Evolutionary conservation across 1,139 yeast genomes (phyloP).

Genomic region (Hansenula lynferdii): DNA sequence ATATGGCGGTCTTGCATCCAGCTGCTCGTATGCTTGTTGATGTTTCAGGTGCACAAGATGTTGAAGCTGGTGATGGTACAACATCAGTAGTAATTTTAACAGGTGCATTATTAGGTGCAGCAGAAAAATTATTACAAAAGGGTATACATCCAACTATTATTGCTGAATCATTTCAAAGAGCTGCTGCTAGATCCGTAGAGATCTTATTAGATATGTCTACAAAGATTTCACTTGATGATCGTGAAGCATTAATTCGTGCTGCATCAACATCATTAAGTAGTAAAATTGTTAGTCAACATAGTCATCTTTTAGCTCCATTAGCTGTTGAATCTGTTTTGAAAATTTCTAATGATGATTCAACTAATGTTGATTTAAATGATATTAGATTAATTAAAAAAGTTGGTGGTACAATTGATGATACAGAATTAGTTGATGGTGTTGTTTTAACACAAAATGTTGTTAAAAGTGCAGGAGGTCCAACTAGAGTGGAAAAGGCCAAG

Average conservation of each 20-base stretch:
- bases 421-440: slow-evolving; percentile 89
- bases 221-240: slow-evolving; percentile 67
- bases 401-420: slow-evolving; percentile 97
- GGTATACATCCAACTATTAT: slow-evolving; percentile 96
- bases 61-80: slow-evolving; percentile 99
- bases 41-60: slow-evolving; percentile 95
- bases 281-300: slow-evolving; percentile 91
- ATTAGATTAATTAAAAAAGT: slow-evolving; percentile 88
- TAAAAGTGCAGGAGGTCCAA: slow-evolving; percentile 94
- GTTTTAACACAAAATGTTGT: slow-evolving; percentile 88
- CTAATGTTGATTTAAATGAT: slow-evolving; percentile 81
- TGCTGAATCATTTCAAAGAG: slow-evolving; percentile 92
- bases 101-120: slow-evolving; percentile 92
- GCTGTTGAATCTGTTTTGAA: slow-evolving; percentile 91
- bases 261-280: slow-evolving; percentile 93
- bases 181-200: slow-evolving; percentile 84
- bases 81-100: slow-evolving; percentile 95
- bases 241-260: slow-evolving; percentile 81
- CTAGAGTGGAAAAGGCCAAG: slow-evolving; percentile 87
- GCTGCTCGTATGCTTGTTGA: slow-evolving; percentile 99
- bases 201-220: slow-evolving; percentile 81
- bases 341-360: slow-evolving; percentile 55
- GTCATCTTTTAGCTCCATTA: slow-evolving; percentile 81
- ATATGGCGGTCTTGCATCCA: slow-evolving; percentile 97
- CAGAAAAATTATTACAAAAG: slow-evolving; percentile 80